Percentiles rank a stretch among this genome's conserved stretches.
phyloP scores from a whole-genome alignment of 495 filamentous ascomycete genomes.

The Chaetomidium leptoderma region DNA sequence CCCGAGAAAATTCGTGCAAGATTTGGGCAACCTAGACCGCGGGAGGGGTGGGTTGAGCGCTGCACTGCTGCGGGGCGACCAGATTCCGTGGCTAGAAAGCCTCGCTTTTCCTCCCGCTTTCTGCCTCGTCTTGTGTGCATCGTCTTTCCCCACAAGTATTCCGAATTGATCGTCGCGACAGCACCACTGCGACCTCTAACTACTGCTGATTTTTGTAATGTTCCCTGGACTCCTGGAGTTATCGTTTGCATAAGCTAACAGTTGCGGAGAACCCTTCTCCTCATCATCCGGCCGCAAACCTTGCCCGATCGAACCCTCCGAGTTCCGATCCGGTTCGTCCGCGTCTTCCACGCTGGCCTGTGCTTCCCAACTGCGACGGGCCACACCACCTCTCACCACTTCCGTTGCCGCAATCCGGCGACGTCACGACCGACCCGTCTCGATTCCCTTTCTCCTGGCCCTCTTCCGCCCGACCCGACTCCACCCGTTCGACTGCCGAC shows the following conservation, averaged over 20 bases:
- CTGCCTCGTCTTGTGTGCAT: not conserved
- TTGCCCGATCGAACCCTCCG: not conserved
- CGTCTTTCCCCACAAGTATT: not conserved
- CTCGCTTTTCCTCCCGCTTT: conserved; percentile 3
- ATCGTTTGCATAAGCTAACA: not conserved
- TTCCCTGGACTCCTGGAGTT: not conserved
- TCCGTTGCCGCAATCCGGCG: not conserved
- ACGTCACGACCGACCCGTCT: not conserved
- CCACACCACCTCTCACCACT: not conserved
- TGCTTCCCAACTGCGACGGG: too few relatives aligned
- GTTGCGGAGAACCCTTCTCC: not conserved
- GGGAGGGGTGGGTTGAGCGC: not conserved
- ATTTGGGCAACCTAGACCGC: not conserved
- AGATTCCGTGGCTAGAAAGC: not conserved
- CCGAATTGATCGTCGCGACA: not conserved
- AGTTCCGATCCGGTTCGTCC: not conserved
- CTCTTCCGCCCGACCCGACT: not conserved
- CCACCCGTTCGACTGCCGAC: not conserved
- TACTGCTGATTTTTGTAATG: not conserved
- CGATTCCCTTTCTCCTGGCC: not conserved
- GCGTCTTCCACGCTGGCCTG: not conserved
- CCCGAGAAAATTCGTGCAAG: not conserved
- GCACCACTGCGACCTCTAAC: not conserved
- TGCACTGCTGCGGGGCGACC: not conserved
- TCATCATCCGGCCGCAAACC: not conserved